phyloP scores from a whole-genome alignment of 1,284 basidiomycete genomes.

The Gymnopus androsaceus region DNA sequence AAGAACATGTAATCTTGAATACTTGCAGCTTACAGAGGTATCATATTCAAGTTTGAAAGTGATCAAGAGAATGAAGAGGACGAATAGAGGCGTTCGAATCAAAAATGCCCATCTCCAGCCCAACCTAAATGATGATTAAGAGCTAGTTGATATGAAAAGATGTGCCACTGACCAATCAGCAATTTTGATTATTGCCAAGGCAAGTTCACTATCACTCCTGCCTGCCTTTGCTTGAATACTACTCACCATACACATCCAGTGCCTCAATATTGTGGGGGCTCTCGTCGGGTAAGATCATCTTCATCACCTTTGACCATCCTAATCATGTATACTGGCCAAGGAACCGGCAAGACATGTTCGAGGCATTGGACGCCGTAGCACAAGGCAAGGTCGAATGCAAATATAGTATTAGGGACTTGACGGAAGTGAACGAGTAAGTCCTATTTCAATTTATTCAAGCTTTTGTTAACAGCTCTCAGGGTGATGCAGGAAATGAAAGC shows the following conservation, averaged over 20 bases:
- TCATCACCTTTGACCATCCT: not conserved
- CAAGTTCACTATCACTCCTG: constrained; percentile 18
- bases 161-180: no score
- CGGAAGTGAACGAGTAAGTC: constrained; percentile 49
- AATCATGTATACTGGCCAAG: constrained; percentile 26
- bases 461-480: constrained; percentile 22
- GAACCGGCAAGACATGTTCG: constrained; percentile 62
- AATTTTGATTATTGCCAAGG: constrained; percentile 61
- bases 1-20: no score
- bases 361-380: constrained; percentile 66
- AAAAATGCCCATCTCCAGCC: constrained; percentile 28
- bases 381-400: constrained; percentile 64
- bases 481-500: constrained; percentile 34
- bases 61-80: constrained; percentile 20
- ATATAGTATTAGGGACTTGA: constrained; percentile 47
- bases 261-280: constrained; percentile 56
- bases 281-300: constrained; percentile 51
- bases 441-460: not conserved
- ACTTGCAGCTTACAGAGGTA: no score
- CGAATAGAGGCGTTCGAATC: constrained; percentile 23
- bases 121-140: no score
- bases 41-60: constrained; percentile 24
- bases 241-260: constrained; percentile 27
- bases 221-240: no score
- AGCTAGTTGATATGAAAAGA: no score